Evolutionary conservation across 208 protist genomes (phyloP).

Genomic region (Acanthamoeba royreba): DNA sequence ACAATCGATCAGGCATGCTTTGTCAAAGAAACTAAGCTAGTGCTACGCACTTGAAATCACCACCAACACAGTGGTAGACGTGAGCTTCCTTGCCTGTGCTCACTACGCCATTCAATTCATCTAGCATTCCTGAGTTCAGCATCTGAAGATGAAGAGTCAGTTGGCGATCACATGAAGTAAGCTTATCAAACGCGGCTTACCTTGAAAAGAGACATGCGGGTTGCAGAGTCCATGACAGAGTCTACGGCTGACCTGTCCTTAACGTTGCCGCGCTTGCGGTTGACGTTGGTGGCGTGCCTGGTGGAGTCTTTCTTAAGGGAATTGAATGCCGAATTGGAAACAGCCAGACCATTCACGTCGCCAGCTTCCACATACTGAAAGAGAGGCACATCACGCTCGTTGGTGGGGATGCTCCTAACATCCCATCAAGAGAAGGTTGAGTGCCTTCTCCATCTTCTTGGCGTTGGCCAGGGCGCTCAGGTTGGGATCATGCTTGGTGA

Average conservation of each 20-base stretch:
- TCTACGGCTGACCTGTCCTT: neutral
- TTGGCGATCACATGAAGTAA: neutral
- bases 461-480: neutral
- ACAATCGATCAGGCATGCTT: neutral
- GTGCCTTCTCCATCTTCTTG: neutral
- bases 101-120: conserved; percentile 96
- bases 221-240: conserved; percentile 94
- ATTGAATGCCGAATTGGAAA: neutral
- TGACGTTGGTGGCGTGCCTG: neutral
- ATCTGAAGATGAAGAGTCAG: conserved; percentile 68
- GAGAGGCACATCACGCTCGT: neutral
- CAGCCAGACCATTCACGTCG: neutral
- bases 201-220: conserved; percentile 97
- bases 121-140: conserved; percentile 91
- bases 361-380: neutral
- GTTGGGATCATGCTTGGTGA: conserved; percentile 3
- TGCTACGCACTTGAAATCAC: neutral
- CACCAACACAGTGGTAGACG: conserved; percentile 85
- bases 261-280: neutral
- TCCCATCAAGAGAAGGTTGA: neutral
- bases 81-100: conserved; percentile 98
- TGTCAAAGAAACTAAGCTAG: neutral
- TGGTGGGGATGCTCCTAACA: neutral
- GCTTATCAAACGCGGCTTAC: neutral
- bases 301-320: neutral